Evolutionary conservation across 441 rosid genomes (phyloP).

Genomic region (Dalechampia spathulata): DNA sequence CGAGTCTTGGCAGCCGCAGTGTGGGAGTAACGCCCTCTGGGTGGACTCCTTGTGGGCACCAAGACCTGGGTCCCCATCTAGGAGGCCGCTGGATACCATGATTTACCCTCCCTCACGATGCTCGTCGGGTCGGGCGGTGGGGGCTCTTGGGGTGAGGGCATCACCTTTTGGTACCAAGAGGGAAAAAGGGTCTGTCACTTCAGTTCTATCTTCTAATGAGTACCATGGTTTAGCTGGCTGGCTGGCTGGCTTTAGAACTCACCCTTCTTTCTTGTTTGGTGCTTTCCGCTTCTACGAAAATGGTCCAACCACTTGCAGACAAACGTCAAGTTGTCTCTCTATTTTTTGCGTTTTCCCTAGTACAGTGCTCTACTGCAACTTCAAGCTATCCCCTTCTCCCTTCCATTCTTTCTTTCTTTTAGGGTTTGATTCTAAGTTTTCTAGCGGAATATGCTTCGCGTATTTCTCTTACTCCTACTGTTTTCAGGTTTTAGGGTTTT

Average conservation of each 20-base stretch:
- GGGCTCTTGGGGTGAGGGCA: no score
- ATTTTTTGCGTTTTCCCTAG: slow-evolving; percentile 4
- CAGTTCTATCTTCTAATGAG: slow-evolving; percentile 13
- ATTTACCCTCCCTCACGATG: no score
- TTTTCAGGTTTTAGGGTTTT: background rate
- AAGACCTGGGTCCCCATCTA: no score
- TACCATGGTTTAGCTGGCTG: no score
- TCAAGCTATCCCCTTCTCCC: background rate
- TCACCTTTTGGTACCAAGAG: no score
- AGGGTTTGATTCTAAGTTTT: background rate
- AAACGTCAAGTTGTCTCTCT: background rate
- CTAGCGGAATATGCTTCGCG: background rate
- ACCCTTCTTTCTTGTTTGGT: slow-evolving; percentile 1
- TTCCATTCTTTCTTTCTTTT: background rate
- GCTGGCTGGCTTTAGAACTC: background rate
- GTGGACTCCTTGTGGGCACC: no score
- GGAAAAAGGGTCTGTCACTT: no score
- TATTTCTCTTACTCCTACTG: no score
- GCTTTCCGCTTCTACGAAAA: slow-evolving; percentile 12
- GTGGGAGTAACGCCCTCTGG: no score
- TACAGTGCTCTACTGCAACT: slow-evolving; percentile 3
- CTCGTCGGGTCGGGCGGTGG: no score
- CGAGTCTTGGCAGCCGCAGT: no score
- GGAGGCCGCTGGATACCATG: no score
- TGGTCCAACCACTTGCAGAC: slow-evolving; percentile 13